Evolutionary conservation across 305 asterid species (phyloP).

Genomic region (Coffea humblotiana): DNA sequence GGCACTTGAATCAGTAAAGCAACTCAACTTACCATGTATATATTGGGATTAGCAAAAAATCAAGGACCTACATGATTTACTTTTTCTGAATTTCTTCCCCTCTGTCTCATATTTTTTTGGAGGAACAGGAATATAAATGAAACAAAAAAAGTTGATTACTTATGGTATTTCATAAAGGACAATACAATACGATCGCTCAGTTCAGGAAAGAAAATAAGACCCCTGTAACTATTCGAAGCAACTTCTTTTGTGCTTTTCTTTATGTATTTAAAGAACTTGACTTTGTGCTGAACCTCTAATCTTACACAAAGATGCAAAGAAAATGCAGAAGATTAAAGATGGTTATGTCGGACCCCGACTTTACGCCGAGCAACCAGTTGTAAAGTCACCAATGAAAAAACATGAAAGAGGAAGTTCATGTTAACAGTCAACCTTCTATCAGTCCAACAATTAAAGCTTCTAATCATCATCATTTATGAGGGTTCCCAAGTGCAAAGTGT

Average conservation of each 20-base stretch:
- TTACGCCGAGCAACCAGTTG: neutral
- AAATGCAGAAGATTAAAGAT: neutral
- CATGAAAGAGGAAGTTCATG: neutral
- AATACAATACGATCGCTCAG: too few relatives aligned
- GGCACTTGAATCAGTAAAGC: conserved; percentile 9
- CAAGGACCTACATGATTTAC: neutral
- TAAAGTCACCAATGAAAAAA: neutral
- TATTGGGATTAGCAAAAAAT: neutral
- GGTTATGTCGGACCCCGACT: neutral
- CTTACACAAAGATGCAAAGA: neutral
- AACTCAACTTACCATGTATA: neutral
- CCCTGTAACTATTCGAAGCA: neutral
- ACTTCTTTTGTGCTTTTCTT: neutral
- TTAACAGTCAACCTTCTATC: neutral
- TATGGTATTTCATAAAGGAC: neutral
- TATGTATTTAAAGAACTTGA: neutral
- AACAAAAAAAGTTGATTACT: neutral
- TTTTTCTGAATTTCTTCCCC: neutral
- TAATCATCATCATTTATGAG: neutral
- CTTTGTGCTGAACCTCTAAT: neutral
- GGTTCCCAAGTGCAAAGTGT: neutral
- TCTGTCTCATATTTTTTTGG: too few relatives aligned
- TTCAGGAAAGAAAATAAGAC: neutral
- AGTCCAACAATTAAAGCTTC: neutral
- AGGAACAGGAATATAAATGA: neutral